phyloP scores from a whole-genome alignment of 805 yeast species.

The Candida silvicultrix region DNA sequence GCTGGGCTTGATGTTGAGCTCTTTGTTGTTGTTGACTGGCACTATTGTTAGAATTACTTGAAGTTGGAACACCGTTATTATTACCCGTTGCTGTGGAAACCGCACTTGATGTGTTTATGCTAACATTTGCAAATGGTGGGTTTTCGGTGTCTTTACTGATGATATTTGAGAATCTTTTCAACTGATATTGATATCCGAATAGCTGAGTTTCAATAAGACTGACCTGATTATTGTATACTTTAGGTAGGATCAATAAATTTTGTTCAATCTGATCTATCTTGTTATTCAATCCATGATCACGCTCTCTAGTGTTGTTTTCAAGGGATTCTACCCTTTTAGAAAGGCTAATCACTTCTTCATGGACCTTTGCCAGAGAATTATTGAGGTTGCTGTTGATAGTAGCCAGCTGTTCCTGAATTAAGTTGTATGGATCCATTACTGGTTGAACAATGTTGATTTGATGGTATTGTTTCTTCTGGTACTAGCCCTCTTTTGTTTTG shows the following conservation, averaged over 20 bases:
- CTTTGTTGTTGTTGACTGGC: neutral
- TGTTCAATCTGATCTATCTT: slow-evolving; percentile 9
- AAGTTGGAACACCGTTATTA: neutral
- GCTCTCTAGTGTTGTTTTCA: slow-evolving; percentile 6
- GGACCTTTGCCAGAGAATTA: slow-evolving; percentile 11
- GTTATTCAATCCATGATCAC: slow-evolving; percentile 3
- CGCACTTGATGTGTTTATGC: neutral
- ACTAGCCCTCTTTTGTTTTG: neutral
- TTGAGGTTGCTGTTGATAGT: slow-evolving; percentile 13
- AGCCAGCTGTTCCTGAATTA: slow-evolving; percentile 20
- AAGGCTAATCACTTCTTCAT: slow-evolving; percentile 14
- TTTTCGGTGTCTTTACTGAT: slow-evolving; percentile 3
- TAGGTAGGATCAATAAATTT: slow-evolving; percentile 12
- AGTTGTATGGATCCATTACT: slow-evolving; percentile 18
- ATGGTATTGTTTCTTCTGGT: neutral
- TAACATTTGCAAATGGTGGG: slow-evolving; percentile 1
- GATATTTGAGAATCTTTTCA: slow-evolving; percentile 8
- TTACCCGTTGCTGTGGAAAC: neutral
- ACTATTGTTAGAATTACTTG: neutral
- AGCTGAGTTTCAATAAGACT: slow-evolving; percentile 11
- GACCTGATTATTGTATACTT: slow-evolving; percentile 15
- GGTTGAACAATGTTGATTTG: neutral
- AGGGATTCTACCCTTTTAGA: slow-evolving; percentile 14
- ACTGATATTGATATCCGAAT: slow-evolving; percentile 15
- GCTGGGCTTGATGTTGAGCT: neutral